Evolutionary conservation across 805 yeast genomes (phyloP).

Genomic region (Yamadazyma insecticola): DNA sequence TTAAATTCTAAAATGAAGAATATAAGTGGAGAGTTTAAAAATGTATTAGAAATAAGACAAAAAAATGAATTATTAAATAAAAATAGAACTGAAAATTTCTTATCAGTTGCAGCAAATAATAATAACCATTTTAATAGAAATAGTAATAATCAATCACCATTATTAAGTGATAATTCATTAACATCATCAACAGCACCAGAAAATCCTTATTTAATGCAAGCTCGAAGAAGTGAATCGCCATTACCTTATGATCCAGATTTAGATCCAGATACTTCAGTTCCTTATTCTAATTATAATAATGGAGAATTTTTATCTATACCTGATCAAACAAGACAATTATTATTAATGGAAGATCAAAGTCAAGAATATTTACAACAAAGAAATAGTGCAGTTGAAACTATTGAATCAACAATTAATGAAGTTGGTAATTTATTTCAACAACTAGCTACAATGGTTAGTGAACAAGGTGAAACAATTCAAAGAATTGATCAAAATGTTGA

Average conservation of each 20-base stretch:
- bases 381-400: slow-evolving; percentile 88
- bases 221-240: not conserved
- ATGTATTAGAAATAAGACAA: slow-evolving; percentile 85
- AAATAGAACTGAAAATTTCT: slow-evolving; percentile 78
- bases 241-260: slow-evolving; percentile 21
- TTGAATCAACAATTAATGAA: slow-evolving; percentile 94
- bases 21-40: slow-evolving; percentile 86
- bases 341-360: slow-evolving; percentile 77
- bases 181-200: slow-evolving; percentile 21
- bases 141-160: slow-evolving; percentile 24
- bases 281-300: slow-evolving; percentile 20
- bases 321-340: slow-evolving; percentile 72
- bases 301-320: slow-evolving; percentile 67
- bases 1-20: slow-evolving; percentile 88
- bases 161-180: slow-evolving; percentile 9
- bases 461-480: slow-evolving; percentile 94
- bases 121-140: slow-evolving; percentile 15
- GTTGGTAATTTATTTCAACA: slow-evolving; percentile 94
- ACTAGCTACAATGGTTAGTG: slow-evolving; percentile 94
- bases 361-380: slow-evolving; percentile 74
- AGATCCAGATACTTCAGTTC: slow-evolving; percentile 22
- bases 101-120: slow-evolving; percentile 44
- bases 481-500: slow-evolving; percentile 93
- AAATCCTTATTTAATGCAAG: slow-evolving; percentile 28
- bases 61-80: slow-evolving; percentile 75